Percentiles rank a stretch among this genome's conserved stretches.
Evolutionary conservation across 2,329 filamentous ascomycete genomes (phyloP).

Genomic region (Eutypa lata): DNA sequence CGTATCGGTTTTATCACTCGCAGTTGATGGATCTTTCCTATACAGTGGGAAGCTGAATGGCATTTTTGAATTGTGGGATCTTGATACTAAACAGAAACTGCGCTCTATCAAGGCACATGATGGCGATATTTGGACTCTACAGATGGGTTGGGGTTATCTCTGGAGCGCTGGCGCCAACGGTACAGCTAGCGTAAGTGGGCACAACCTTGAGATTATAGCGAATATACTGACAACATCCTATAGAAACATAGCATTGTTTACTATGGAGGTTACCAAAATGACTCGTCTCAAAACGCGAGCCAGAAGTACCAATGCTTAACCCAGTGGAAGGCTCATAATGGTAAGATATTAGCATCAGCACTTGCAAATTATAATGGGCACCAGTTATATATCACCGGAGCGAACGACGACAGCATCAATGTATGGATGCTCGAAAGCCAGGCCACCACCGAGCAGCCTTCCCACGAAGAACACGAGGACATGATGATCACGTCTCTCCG

Average conservation of each 20-base stretch:
- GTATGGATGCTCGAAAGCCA: constrained; percentile 74
- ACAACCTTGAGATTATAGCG: not conserved
- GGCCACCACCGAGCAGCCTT: constrained; percentile 32
- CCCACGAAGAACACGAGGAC: constrained; percentile 42
- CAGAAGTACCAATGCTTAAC: constrained; percentile 79
- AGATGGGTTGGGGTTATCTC: constrained; percentile 79
- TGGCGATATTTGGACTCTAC: constrained; percentile 81
- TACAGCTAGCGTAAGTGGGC: constrained; percentile 66
- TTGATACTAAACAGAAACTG: constrained; percentile 88
- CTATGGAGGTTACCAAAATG: constrained; percentile 53
- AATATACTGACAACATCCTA: not conserved
- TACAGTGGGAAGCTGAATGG: constrained; percentile 88
- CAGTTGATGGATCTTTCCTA: constrained; percentile 85
- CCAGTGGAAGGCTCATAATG: constrained; percentile 79
- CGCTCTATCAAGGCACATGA: constrained; percentile 79
- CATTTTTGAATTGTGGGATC: constrained; percentile 91
- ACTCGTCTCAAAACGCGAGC: constrained; percentile 55
- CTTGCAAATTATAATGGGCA: constrained; percentile 66
- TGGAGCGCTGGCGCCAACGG: constrained; percentile 90
- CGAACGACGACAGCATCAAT: constrained; percentile 85
- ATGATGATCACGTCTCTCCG: constrained; percentile 68
- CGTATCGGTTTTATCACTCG: constrained; percentile 70
- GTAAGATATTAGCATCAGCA: constrained; percentile 82
- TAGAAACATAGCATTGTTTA: constrained; percentile 67
- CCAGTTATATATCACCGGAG: constrained; percentile 89